Evolutionary conservation across 306 rosid species (phyloP).

Genomic region (Pueraria montana): DNA sequence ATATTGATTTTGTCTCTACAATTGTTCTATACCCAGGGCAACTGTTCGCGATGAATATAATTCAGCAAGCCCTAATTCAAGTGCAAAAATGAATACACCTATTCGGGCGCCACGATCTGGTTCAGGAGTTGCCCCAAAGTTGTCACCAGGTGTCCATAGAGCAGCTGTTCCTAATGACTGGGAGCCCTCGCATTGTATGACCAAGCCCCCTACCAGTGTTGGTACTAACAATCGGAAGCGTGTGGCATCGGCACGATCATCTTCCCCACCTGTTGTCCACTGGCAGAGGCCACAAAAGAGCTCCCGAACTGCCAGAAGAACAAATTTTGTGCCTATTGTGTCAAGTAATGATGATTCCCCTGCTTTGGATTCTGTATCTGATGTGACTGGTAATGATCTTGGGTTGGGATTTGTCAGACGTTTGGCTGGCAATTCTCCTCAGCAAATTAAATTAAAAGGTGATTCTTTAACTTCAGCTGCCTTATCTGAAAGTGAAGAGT

Average conservation of each 20-base stretch:
- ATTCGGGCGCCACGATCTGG: slow-evolving; percentile 86
- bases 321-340: slow-evolving; percentile 73
- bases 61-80: slow-evolving; percentile 75
- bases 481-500: slow-evolving; percentile 92
- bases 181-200: slow-evolving; percentile 72
- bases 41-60: slow-evolving; percentile 75
- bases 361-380: slow-evolving; percentile 71
- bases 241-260: slow-evolving; percentile 68
- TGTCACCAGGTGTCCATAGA: slow-evolving; percentile 72
- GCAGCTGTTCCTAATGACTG: slow-evolving; percentile 77
- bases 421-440: slow-evolving; percentile 77
- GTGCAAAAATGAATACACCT: slow-evolving; percentile 68
- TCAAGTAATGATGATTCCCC: slow-evolving; percentile 77
- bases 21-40: slow-evolving; percentile 58
- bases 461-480: slow-evolving; percentile 76
- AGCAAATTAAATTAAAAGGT: slow-evolving; percentile 76
- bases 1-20: slow-evolving; percentile 21
- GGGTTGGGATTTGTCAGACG: slow-evolving; percentile 72
- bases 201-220: slow-evolving; percentile 74
- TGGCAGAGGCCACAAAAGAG: slow-evolving; percentile 91
- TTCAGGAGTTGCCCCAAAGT: slow-evolving; percentile 74
- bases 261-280: slow-evolving; percentile 85
- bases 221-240: slow-evolving; percentile 84
- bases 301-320: slow-evolving; percentile 85
- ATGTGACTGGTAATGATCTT: slow-evolving; percentile 71